Percentiles rank a stretch among this genome's conserved stretches.
Evolutionary conservation across 2,329 filamentous ascomycete genomes (phyloP).

Genomic region (Alternaria metachromatica): DNA sequence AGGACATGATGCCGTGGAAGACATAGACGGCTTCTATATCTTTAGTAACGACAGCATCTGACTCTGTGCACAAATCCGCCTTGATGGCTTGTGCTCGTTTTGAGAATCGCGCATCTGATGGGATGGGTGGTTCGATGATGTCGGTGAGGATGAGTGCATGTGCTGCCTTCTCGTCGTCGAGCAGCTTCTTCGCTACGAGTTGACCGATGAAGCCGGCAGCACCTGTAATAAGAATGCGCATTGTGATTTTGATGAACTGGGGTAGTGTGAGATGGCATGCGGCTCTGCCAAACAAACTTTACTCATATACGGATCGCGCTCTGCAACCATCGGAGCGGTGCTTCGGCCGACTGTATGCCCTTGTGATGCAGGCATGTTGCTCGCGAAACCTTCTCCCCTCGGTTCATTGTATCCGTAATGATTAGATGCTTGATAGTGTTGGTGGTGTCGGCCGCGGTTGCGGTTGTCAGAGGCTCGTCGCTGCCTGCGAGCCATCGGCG

Average conservation of each 20-base stretch:
- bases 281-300: not conserved
- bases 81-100: slow-evolving; percentile 55
- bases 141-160: slow-evolving; percentile 62
- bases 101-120: slow-evolving; percentile 45
- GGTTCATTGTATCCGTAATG: not conserved
- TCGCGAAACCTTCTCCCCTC: not conserved
- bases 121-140: slow-evolving; percentile 59
- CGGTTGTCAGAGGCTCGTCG: not conserved
- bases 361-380: not conserved
- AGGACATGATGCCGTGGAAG: slow-evolving; percentile 71
- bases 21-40: slow-evolving; percentile 51
- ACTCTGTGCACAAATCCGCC: slow-evolving; percentile 56
- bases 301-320: slow-evolving; percentile 3
- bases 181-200: slow-evolving; percentile 60
- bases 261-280: not conserved
- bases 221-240: slow-evolving; percentile 64
- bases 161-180: slow-evolving; percentile 51
- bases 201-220: slow-evolving; percentile 68
- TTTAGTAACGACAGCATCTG: slow-evolving; percentile 12
- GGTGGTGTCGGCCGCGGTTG: not conserved
- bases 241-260: slow-evolving; percentile 1
- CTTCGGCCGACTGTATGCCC: not conserved
- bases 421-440: not conserved
- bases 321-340: not conserved
- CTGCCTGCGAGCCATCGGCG: slow-evolving; percentile 3